These are phyloP conservation scores for Metrosideros polymorpha DNA, from an alignment of 441 rosid genomes.

Conservation along the genomic window DNA sequence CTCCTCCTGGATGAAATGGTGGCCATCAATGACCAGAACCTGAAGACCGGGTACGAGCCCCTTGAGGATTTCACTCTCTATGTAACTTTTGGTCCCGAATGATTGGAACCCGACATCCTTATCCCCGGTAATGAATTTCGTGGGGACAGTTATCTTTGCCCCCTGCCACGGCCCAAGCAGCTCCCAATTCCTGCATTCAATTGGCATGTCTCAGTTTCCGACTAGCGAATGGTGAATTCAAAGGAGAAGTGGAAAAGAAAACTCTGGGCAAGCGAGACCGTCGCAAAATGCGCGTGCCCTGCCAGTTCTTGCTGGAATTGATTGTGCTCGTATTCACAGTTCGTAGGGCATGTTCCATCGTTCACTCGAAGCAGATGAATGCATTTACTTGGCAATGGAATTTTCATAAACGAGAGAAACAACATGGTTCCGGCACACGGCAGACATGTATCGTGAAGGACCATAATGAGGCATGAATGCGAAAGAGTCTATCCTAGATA, in stretches of 20 bases:
- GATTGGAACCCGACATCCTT: slow-evolving; percentile 23
- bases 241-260: background rate
- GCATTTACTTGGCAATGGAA: background rate
- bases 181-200: slow-evolving; percentile 33
- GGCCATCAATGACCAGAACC: slow-evolving; percentile 28
- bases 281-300: background rate
- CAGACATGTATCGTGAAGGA: background rate
- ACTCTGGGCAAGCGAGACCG: background rate
- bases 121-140: slow-evolving; percentile 29
- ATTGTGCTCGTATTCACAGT: background rate
- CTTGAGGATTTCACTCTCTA: slow-evolving; percentile 27
- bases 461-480: background rate
- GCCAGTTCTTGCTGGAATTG: background rate
- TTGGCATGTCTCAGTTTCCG: background rate
- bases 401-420: background rate
- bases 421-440: background rate
- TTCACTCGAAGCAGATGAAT: background rate
- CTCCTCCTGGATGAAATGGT: slow-evolving; percentile 35
- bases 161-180: slow-evolving; percentile 33
- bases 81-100: slow-evolving; percentile 17
- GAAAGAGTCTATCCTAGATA: background rate
- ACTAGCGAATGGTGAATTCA: background rate
- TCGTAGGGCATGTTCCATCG: background rate
- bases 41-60: slow-evolving; percentile 22
- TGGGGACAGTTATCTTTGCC: slow-evolving; percentile 24